Percentiles rank a stretch among this genome's conserved stretches.
Conservation (phyloP, 805 yeast species). For the Teunomyces barrocoloradensis region DNA sequence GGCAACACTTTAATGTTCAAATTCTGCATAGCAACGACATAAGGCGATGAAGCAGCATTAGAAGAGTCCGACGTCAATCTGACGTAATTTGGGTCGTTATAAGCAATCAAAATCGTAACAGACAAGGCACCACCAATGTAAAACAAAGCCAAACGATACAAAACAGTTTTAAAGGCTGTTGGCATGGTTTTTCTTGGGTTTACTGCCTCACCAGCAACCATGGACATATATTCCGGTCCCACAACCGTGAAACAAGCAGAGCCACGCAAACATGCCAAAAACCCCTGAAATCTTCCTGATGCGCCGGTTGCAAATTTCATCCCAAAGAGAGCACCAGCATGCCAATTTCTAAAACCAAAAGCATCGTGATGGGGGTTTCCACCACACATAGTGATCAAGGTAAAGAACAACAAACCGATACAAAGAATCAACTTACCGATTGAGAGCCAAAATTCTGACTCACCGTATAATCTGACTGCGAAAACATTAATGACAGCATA, state of each 20-base stretch:
- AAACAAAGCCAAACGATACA: slow-evolving; percentile 62
- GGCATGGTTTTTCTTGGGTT: slow-evolving; percentile 73
- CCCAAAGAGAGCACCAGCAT: slow-evolving; percentile 42
- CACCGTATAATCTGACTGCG: slow-evolving; percentile 77
- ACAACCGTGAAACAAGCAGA: slow-evolving; percentile 74
- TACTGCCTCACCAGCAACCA: slow-evolving; percentile 80
- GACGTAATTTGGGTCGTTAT: slow-evolving; percentile 57
- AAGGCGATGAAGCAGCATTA: slow-evolving; percentile 55
- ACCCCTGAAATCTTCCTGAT: slow-evolving; percentile 69
- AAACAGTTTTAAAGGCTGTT: slow-evolving; percentile 74
- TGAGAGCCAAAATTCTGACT: slow-evolving; percentile 76
- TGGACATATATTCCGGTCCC: slow-evolving; percentile 83
- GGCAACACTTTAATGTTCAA: slow-evolving; percentile 43
- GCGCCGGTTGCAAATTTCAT: slow-evolving; percentile 49
- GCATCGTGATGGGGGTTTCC: slow-evolving; percentile 71
- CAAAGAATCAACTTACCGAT: slow-evolving; percentile 61
- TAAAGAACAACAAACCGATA: slow-evolving; percentile 70
- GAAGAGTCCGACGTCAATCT: slow-evolving; percentile 55
- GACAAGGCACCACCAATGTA: slow-evolving; percentile 73
- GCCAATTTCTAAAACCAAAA: slow-evolving; percentile 50
- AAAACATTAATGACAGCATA: slow-evolving; percentile 65
- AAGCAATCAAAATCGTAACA: slow-evolving; percentile 74
- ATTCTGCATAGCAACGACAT: slow-evolving; percentile 51
- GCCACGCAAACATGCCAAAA: slow-evolving; percentile 61
- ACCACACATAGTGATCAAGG: slow-evolving; percentile 81